Conservation (phyloP, 2,329 filamentous ascomycete genomes). For the Westerdykella aurantiaca region DNA sequence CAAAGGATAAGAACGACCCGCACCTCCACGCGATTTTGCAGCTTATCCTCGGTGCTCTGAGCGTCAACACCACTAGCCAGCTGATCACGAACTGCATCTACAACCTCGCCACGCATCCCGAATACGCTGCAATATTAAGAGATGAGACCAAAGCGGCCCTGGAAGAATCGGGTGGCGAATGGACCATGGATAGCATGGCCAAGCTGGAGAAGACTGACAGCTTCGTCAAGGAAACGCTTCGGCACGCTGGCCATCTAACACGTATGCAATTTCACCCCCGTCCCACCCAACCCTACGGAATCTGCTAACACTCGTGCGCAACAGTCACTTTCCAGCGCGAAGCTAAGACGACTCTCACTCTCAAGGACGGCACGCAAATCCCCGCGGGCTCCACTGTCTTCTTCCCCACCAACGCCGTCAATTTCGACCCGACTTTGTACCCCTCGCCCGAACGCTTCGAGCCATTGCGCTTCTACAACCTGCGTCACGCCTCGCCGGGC, state of each 20-base stretch:
- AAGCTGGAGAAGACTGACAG: constrained; percentile 7
- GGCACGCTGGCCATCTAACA: constrained; percentile 1
- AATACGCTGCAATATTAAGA: background rate
- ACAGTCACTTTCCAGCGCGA: constrained; percentile 34
- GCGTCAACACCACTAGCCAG: too few relatives aligned
- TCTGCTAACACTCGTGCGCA: background rate
- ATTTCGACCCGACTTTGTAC: constrained; percentile 1
- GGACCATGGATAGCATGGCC: constrained; percentile 1
- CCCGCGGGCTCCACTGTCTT: background rate
- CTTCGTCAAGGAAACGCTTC: constrained; percentile 10
- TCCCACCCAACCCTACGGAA: background rate
- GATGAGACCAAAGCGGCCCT: background rate
- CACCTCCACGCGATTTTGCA: too few relatives aligned
- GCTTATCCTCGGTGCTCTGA: too few relatives aligned
- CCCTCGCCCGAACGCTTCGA: constrained; percentile 4
- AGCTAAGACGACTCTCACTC: background rate
- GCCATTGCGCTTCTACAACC: constrained; percentile 6
- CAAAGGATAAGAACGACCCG: too few relatives aligned
- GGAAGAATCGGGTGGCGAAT: background rate
- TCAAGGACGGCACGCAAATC: background rate
- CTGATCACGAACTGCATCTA: too few relatives aligned
- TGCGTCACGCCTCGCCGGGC: background rate
- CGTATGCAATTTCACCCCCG: background rate
- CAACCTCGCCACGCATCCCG: too few relatives aligned
- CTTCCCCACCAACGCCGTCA: constrained; percentile 1